Conservation (phyloP, 805 yeast genomes). For the Nakazawaea wickerhamii region DNA sequence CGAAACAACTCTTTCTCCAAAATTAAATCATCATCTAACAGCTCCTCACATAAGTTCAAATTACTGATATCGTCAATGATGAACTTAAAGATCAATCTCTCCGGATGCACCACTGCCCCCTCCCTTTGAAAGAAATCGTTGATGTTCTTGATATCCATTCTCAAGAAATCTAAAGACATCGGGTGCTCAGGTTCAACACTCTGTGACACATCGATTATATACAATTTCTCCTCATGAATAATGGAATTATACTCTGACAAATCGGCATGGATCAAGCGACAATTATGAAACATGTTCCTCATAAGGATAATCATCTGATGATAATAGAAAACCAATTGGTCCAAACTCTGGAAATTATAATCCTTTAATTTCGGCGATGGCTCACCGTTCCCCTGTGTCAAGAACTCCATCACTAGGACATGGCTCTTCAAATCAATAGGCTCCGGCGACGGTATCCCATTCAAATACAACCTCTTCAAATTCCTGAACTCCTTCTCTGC, state of each 20-base stretch:
- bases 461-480: conserved; percentile 68
- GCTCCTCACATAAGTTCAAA: conserved; percentile 33
- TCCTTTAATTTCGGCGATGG: conserved; percentile 90
- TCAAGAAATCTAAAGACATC: conserved; percentile 85
- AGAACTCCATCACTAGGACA: conserved; percentile 90
- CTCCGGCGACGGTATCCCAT: conserved; percentile 90
- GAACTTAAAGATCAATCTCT: conserved; percentile 74
- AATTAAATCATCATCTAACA: conserved; percentile 35
- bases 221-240: conserved; percentile 71
- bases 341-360: conserved; percentile 64
- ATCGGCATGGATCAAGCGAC: conserved; percentile 94
- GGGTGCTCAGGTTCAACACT: conserved; percentile 98
- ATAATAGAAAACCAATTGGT: conserved; percentile 63
- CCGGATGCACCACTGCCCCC: conserved; percentile 74
- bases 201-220: conserved; percentile 94
- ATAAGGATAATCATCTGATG: conserved; percentile 77
- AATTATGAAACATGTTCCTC: conserved; percentile 80
- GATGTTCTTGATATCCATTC: conserved; percentile 97
- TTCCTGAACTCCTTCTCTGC: conserved; percentile 97
- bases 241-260: conserved; percentile 90
- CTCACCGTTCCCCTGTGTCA: conserved; percentile 72
- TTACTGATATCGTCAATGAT: conserved; percentile 45
- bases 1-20: conserved; percentile 17
- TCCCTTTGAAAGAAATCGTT: conserved; percentile 79
- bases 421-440: conserved; percentile 87